These are phyloP conservation scores for Petrea volubilis DNA, from an alignment of 257 asterid genomes.

Conservation along the genomic window DNA sequence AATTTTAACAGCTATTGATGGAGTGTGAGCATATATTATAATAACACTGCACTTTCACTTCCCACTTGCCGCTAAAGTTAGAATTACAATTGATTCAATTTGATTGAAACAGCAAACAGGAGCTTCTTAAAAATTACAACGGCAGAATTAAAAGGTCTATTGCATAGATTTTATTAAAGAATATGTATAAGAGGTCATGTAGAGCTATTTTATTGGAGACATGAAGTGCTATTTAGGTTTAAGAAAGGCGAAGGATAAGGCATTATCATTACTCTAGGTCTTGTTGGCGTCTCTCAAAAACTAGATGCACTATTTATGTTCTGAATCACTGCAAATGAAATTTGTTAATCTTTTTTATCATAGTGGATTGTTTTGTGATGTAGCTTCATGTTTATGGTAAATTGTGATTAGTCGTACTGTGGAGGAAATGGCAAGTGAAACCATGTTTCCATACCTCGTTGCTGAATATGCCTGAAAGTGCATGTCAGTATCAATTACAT, in stretches of 20 bases:
- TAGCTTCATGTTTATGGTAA: constrained; percentile 1
- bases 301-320: neutral
- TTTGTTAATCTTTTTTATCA: neutral
- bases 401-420: neutral
- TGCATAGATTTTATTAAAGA: neutral
- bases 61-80: neutral
- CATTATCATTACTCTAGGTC: neutral
- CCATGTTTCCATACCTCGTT: neutral
- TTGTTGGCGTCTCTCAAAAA: neutral
- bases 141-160: no score
- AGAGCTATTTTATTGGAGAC: neutral
- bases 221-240: neutral
- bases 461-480: neutral
- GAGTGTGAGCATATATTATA: neutral
- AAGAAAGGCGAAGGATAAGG: neutral
- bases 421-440: no score
- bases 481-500: neutral
- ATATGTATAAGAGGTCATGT: neutral
- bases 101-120: neutral
- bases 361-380: neutral
- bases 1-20: neutral
- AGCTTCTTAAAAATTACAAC: no score
- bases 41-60: neutral
- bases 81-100: neutral
- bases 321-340: neutral